phyloP scores from a whole-genome alignment of 2,329 filamentous ascomycete species.

The Aspergillus vadensis region DNA sequence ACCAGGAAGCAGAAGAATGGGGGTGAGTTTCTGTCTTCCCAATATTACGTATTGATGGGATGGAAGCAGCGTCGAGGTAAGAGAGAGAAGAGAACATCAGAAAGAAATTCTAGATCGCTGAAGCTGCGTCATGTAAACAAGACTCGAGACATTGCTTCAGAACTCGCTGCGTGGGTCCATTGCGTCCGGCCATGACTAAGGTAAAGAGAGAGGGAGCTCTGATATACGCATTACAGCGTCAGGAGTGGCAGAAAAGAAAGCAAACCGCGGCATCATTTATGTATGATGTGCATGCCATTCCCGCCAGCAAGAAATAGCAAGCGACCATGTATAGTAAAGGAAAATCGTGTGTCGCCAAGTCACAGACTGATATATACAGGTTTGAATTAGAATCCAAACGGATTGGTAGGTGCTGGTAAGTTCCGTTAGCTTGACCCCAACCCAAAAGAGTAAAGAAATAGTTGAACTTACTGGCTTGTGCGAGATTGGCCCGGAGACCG shows the following conservation, averaged over 20 bases:
- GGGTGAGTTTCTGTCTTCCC: slow-evolving; percentile 10
- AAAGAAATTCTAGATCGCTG: slow-evolving; percentile 25
- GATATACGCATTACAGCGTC: slow-evolving; percentile 18
- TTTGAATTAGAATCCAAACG: slow-evolving; percentile 64
- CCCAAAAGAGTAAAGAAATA: not conserved
- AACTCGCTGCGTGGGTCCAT: slow-evolving; percentile 19
- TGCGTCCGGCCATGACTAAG: not conserved
- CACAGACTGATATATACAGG: slow-evolving; percentile 33
- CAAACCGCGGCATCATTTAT: slow-evolving; percentile 16
- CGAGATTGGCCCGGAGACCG: slow-evolving; percentile 83
- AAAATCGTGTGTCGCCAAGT: slow-evolving; percentile 26
- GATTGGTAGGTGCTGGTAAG: slow-evolving; percentile 64
- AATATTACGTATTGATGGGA: slow-evolving; percentile 17
- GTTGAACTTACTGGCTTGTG: slow-evolving; percentile 85
- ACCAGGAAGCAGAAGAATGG: slow-evolving; percentile 3
- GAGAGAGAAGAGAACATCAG: slow-evolving; percentile 8
- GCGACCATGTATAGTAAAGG: slow-evolving; percentile 25
- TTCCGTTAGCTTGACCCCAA: slow-evolving; percentile 15
- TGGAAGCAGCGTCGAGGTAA: not conserved
- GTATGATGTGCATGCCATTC: slow-evolving; percentile 17
- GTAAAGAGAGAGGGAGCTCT: not conserved
- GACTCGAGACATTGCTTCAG: slow-evolving; percentile 17
- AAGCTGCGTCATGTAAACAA: slow-evolving; percentile 19
- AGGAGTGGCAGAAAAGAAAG: slow-evolving; percentile 8
- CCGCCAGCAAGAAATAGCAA: slow-evolving; percentile 21